phyloP scores from a whole-genome alignment of 495 filamentous ascomycete genomes.

The Penicillium tannophilum region DNA sequence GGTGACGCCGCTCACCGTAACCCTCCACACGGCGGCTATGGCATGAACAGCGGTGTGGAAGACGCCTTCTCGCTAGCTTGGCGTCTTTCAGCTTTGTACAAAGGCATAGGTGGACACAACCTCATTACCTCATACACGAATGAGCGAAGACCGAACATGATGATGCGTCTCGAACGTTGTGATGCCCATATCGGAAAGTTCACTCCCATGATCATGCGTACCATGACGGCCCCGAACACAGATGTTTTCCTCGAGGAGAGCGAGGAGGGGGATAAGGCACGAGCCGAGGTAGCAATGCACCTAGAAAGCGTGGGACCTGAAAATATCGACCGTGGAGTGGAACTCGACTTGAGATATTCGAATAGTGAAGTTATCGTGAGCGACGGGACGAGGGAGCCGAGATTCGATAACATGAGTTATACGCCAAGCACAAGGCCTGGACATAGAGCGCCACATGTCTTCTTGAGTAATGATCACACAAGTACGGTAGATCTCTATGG shows the following conservation, averaged over 20 bases:
- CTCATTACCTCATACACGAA: neutral
- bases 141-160: neutral
- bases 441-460: constrained; percentile 35
- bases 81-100: constrained; percentile 22
- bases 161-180: neutral
- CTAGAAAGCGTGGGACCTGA: neutral
- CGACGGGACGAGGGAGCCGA: neutral
- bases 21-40: constrained; percentile 44
- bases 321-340: neutral
- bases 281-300: neutral
- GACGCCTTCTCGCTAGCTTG: constrained; percentile 35
- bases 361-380: neutral
- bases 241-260: neutral
- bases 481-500: constrained; percentile 35
- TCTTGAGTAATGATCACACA: constrained; percentile 26
- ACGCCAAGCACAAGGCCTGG: constrained; percentile 32
- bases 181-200: neutral
- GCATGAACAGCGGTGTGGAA: constrained; percentile 36
- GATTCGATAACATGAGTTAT: constrained; percentile 11
- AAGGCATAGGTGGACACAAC: neutral
- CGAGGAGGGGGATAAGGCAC: neutral
- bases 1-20: constrained; percentile 56
- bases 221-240: neutral
- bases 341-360: neutral
- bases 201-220: neutral